These are phyloP conservation scores for Rugonectria rugulosa DNA, from an alignment of 2,329 filamentous ascomycete genomes.

Conservation along the genomic window DNA sequence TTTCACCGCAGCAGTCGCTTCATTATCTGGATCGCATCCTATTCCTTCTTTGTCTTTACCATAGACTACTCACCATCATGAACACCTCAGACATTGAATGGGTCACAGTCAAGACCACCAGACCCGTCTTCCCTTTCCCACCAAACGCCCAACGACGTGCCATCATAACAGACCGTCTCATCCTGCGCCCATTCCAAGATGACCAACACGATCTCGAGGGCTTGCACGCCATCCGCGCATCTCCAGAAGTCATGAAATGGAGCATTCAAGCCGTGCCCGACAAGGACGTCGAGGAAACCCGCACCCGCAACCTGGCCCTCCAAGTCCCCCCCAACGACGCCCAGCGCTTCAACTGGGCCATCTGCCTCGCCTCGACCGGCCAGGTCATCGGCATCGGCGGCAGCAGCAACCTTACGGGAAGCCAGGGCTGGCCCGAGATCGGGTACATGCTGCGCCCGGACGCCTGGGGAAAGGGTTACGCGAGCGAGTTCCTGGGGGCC, in stretches of 20 bases:
- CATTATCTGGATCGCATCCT: too few relatives aligned
- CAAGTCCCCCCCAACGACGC: slow-evolving; percentile 59
- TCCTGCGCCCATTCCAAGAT: slow-evolving; percentile 58
- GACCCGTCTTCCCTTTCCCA: slow-evolving; percentile 53
- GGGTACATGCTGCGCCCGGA: slow-evolving; percentile 65
- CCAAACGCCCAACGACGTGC: slow-evolving; percentile 46
- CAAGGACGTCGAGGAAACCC: slow-evolving; percentile 55
- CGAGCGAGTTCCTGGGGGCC: slow-evolving; percentile 61
- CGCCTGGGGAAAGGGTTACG: slow-evolving; percentile 64
- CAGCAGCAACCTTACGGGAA: slow-evolving; percentile 44
- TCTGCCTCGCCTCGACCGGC: slow-evolving; percentile 55
- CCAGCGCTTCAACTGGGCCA: slow-evolving; percentile 63
- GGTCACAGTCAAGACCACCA: slow-evolving; percentile 56
- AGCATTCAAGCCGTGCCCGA: slow-evolving; percentile 55
- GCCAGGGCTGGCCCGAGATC: slow-evolving; percentile 63
- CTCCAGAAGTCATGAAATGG: slow-evolving; percentile 70
- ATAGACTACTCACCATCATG: slow-evolving; percentile 24
- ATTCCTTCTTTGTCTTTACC: background rate
- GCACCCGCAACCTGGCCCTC: slow-evolving; percentile 18
- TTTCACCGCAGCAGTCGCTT: too few relatives aligned
- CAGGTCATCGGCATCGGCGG: slow-evolving; percentile 62
- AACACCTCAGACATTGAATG: slow-evolving; percentile 35
- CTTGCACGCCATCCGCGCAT: slow-evolving; percentile 60
- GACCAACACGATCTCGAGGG: slow-evolving; percentile 57
- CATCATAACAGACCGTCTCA: slow-evolving; percentile 61